A percentile compares a stretch with the other conserved stretches of the same genome.
Evolutionary conservation across 805 yeast species (phyloP).

Genomic region (Candida xyloterini): DNA sequence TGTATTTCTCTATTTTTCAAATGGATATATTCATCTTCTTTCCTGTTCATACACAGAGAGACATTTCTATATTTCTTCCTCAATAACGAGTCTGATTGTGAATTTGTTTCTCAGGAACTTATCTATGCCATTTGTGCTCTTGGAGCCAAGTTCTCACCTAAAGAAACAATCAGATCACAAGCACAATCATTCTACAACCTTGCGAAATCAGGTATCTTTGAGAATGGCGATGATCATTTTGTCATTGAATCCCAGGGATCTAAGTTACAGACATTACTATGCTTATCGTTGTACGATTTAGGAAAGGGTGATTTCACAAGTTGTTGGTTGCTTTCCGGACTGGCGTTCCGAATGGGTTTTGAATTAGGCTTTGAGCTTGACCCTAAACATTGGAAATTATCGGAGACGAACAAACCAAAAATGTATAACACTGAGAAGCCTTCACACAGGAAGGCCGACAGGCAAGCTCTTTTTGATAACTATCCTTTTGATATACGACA

Average conservation of each 20-base stretch:
- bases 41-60: constrained; percentile 58
- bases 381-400: constrained; percentile 51
- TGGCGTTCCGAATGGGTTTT: constrained; percentile 62
- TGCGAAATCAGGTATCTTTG: constrained; percentile 42
- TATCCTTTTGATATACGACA: constrained; percentile 19
- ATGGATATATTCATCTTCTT: constrained; percentile 61
- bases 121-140: constrained; percentile 56
- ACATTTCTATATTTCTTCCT: constrained; percentile 57
- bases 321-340: constrained; percentile 63
- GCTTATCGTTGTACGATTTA: constrained; percentile 58
- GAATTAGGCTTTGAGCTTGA: constrained; percentile 62
- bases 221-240: constrained; percentile 22
- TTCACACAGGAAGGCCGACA: background rate
- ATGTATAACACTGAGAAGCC: background rate
- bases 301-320: constrained; percentile 49
- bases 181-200: constrained; percentile 46
- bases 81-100: constrained; percentile 46
- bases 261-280: constrained; percentile 54
- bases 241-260: constrained; percentile 47
- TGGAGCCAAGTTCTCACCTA: constrained; percentile 49
- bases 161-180: constrained; percentile 39
- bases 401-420: constrained; percentile 1
- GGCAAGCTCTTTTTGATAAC: constrained; percentile 28
- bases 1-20: constrained; percentile 37
- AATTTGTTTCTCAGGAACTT: constrained; percentile 52